Evolutionary conservation across 2,329 filamentous ascomycete species (phyloP), one percentile per base, ranked within the genome.

Genomic region (Fusarium chlamydosporum): DNA sequence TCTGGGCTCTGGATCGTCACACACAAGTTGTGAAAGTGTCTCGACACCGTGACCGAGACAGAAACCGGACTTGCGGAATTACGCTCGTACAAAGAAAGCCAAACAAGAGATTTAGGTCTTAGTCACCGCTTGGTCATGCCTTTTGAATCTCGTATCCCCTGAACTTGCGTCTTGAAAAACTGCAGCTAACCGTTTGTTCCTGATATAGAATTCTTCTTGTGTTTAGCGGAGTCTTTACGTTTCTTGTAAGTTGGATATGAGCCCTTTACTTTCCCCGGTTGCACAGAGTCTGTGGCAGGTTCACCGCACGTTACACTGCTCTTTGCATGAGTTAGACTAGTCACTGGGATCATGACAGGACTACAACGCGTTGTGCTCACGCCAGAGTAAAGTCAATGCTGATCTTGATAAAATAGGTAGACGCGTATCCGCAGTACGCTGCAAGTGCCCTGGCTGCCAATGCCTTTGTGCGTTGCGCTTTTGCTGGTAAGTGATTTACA

Each of bases 201-300:
- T 74, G 70, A 56, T 71, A 75, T 74, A 93, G 92, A 53, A 90
- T 88, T 55, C 86, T 97, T 63, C 86, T 96, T 60, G 88, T 91
- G 31, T 97, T 93, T 79, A 90, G 88, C 58, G 93, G 93, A 53
- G 88, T 96, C 70, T 97, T 97, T 79, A 96, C 93, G 13, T 97
- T 96, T 80, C 82, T 96, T 68, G 93, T 95, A 78, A 80, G 84
- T 83, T 43, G n/a, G 26, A 23, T 20, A n/a, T 10, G 13, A 27
- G 20, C 8, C 4, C 9, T 47, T 29, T 35, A 7, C 23, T 29
- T 35, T 40, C n/a, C 6, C 31, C 27, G 31, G 18, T 62, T 35
- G 48, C 55, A 61, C 55, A 61, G 20, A 68, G 45, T 31, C n/a
- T 41, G 33, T 57, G 59, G 58, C 56, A 57, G 46, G 42, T 43